Percentiles rank a stretch among this genome's conserved stretches.
These are phyloP conservation scores for Cryphonectria parasitica DNA, from an alignment of 2,329 filamentous ascomycete genomes.

Conservation along the genomic window DNA sequence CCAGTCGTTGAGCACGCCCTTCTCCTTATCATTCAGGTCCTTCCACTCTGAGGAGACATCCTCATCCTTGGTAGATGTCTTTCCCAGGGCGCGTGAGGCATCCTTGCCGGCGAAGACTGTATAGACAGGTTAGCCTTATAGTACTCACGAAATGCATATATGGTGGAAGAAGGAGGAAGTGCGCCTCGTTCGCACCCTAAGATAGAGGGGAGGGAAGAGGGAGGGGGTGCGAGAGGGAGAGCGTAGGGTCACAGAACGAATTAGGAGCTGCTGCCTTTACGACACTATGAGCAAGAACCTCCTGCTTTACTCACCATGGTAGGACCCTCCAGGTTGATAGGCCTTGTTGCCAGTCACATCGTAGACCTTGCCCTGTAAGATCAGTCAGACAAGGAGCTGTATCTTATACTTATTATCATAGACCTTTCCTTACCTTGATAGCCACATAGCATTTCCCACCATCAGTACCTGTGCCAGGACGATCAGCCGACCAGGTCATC, in stretches of 20 bases:
- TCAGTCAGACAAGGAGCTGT: constrained; percentile 48
- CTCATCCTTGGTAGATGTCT: constrained; percentile 82
- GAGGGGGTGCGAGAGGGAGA: background rate
- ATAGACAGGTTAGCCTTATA: background rate
- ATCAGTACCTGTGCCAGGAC: constrained; percentile 57
- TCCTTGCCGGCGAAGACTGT: constrained; percentile 95
- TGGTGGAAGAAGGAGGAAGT: background rate
- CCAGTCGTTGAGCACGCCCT: constrained; percentile 87
- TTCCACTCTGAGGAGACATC: constrained; percentile 84
- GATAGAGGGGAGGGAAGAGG: background rate
- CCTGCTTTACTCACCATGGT: constrained; percentile 69
- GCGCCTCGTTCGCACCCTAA: background rate
- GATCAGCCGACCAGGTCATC: constrained; percentile 1
- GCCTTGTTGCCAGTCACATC: constrained; percentile 90
- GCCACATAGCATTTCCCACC: constrained; percentile 69
- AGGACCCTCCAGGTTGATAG: constrained; percentile 81
- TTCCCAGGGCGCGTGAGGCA: constrained; percentile 86
- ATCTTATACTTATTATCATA: constrained; percentile 48
- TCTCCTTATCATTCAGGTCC: constrained; percentile 82
- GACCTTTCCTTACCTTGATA: constrained; percentile 59
- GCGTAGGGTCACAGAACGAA: background rate
- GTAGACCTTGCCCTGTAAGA: constrained; percentile 81
- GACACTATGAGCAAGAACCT: background rate
- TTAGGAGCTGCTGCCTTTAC: background rate
- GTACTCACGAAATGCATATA: background rate